A percentile compares a stretch with the other conserved stretches of the same genome.
These are phyloP conservation scores for Yarrowia sp. DNA, from an alignment of 805 yeast species.

Conservation along the genomic window DNA sequence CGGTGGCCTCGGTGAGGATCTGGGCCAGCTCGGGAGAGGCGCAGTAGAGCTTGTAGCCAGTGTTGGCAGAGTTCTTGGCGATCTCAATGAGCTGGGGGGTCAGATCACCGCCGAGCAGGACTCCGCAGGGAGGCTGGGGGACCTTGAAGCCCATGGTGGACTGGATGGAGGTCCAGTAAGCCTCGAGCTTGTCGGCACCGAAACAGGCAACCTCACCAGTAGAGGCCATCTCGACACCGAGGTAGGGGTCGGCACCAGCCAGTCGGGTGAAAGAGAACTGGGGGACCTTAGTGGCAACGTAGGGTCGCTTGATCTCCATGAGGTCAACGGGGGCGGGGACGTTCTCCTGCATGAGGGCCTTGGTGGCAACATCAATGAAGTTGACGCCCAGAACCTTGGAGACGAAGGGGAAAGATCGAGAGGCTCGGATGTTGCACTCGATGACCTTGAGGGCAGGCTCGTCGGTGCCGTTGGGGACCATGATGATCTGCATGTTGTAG, in stretches of 20 bases:
- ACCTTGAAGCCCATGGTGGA: conserved; percentile 95
- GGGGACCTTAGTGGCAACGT: conserved; percentile 96
- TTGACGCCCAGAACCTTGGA: conserved; percentile 94
- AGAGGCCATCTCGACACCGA: conserved; percentile 99
- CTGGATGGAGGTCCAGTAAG: conserved; percentile 97
- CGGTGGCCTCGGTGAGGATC: conserved; percentile 53
- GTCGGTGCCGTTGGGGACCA: conserved; percentile 59
- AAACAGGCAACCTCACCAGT: conserved; percentile 99
- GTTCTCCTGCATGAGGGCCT: conserved; percentile 67
- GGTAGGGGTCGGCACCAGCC: conserved; percentile 98
- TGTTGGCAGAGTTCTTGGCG: conserved; percentile 60
- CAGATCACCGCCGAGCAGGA: conserved; percentile 92
- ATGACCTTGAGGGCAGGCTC: conserved; percentile 81
- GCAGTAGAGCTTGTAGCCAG: conserved; percentile 79
- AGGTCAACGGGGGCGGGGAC: conserved; percentile 78
- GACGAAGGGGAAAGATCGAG: conserved; percentile 98
- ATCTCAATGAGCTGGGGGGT: conserved; percentile 67
- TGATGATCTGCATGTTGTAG: conserved; percentile 95
- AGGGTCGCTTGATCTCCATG: conserved; percentile 69
- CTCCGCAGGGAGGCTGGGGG: conserved; percentile 85
- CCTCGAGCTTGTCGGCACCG: conserved; percentile 79
- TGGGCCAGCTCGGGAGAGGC: conserved; percentile 69
- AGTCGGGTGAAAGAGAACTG: conserved; percentile 97
- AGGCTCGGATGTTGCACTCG: conserved; percentile 98
- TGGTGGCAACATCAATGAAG: conserved; percentile 92